Evolutionary conservation across 225 moss, liverwort and hornwort species (phyloP).

Genomic region (Takakia lepidozioides): DNA sequence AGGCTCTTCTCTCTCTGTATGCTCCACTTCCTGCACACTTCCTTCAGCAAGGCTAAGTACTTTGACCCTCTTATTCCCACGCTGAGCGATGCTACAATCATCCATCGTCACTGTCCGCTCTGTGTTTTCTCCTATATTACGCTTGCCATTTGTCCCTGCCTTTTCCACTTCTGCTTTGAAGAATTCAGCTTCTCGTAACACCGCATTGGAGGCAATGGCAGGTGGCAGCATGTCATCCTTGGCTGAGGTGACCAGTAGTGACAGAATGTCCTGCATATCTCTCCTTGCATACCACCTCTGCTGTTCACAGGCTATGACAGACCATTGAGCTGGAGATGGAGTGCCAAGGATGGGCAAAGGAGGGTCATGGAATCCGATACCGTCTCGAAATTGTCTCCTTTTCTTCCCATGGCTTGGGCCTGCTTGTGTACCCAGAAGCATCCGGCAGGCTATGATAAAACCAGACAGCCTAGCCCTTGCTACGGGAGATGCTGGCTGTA

Average conservation of each 20-base stretch:
- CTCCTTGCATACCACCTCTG: slow-evolving; percentile 54
- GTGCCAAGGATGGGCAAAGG: slow-evolving; percentile 44
- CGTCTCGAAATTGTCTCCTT: slow-evolving; percentile 19
- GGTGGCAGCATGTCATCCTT: slow-evolving; percentile 9
- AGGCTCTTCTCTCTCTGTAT: too few relatives aligned
- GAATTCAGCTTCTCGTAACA: slow-evolving; percentile 38
- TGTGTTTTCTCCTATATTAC: too few relatives aligned
- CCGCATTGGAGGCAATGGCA: slow-evolving; percentile 15
- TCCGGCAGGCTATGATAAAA: slow-evolving; percentile 89
- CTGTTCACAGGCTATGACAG: slow-evolving; percentile 74
- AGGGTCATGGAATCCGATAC: slow-evolving; percentile 27
- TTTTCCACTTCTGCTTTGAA: too few relatives aligned
- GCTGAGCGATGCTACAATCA: too few relatives aligned
- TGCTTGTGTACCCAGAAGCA: slow-evolving; percentile 63
- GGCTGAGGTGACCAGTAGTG: slow-evolving; percentile 9
- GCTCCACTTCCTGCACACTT: too few relatives aligned
- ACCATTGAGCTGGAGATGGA: slow-evolving; percentile 54
- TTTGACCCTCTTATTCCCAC: too few relatives aligned
- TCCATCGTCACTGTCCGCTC: too few relatives aligned
- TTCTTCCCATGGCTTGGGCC: slow-evolving; percentile 26
- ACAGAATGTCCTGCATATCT: slow-evolving; percentile 21
- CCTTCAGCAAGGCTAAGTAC: too few relatives aligned
- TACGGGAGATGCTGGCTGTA: slow-evolving; percentile 32
- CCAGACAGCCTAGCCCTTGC: slow-evolving; percentile 78
- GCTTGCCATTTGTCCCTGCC: too few relatives aligned